Evolutionary conservation across 2,329 filamentous ascomycete species (phyloP).

Genomic region (Westerdykella ornata): DNA sequence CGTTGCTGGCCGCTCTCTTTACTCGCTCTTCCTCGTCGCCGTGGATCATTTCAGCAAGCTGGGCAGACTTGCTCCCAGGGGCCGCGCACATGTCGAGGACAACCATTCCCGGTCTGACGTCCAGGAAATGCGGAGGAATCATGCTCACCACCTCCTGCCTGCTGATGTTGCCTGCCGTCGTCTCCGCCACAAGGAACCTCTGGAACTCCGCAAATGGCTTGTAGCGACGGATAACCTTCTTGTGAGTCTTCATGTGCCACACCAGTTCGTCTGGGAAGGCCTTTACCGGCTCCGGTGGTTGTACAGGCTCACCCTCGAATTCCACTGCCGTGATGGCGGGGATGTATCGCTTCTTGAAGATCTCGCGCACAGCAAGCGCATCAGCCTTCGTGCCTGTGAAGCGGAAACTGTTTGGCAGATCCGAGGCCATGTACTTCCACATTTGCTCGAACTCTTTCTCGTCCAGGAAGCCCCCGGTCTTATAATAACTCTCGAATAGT

Average conservation of each 20-base stretch:
- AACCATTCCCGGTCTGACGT: slow-evolving; percentile 82
- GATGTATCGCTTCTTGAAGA: slow-evolving; percentile 81
- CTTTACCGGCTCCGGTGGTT: slow-evolving; percentile 70
- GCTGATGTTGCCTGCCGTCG: slow-evolving; percentile 93
- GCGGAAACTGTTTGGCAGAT: slow-evolving; percentile 93
- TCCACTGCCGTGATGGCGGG: slow-evolving; percentile 82
- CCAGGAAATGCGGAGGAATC: slow-evolving; percentile 93
- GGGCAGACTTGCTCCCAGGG: slow-evolving; percentile 92
- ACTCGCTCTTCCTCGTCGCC: slow-evolving; percentile 84
- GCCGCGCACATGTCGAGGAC: slow-evolving; percentile 95
- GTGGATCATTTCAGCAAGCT: slow-evolving; percentile 91
- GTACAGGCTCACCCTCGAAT: slow-evolving; percentile 72
- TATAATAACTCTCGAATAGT: slow-evolving; percentile 78
- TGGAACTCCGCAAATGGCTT: slow-evolving; percentile 92
- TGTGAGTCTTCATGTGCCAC: slow-evolving; percentile 97
- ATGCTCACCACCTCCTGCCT: slow-evolving; percentile 97
- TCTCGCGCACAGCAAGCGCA: slow-evolving; percentile 83
- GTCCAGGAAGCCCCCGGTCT: slow-evolving; percentile 61
- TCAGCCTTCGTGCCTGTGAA: slow-evolving; percentile 96
- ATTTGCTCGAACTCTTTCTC: slow-evolving; percentile 74
- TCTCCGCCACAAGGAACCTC: slow-evolving; percentile 96
- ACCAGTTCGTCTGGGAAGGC: slow-evolving; percentile 96
- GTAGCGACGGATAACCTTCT: slow-evolving; percentile 90
- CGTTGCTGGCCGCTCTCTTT: slow-evolving; percentile 59
- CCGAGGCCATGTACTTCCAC: slow-evolving; percentile 74